A percentile compares a stretch with the other conserved stretches of the same genome.
phyloP scores from a whole-genome alignment of 1,284 basidiomycete genomes.

The Rhodotorula mucilaginosa region DNA sequence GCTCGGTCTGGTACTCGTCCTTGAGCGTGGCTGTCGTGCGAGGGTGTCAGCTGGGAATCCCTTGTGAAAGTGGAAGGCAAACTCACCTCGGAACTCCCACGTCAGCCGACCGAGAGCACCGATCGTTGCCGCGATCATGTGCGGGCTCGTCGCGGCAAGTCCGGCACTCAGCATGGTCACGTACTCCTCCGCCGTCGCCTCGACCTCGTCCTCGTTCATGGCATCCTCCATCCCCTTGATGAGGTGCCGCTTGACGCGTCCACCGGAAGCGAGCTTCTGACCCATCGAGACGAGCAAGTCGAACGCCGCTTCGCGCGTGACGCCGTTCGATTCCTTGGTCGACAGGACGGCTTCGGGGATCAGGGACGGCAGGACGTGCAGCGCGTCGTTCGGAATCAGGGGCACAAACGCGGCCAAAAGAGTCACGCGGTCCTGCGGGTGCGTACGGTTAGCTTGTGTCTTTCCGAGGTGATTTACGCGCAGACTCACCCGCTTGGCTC shows the following conservation, averaged over 20 bases:
- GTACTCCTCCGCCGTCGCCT: conserved; percentile 84
- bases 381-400: conserved; percentile 64
- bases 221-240: conserved; percentile 72
- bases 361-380: conserved; percentile 82
- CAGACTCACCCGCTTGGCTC: conserved; percentile 74
- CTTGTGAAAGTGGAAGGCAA: neutral
- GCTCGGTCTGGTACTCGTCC: conserved; percentile 73
- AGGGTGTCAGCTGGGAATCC: too few relatives aligned
- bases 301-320: conserved; percentile 83
- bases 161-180: conserved; percentile 97
- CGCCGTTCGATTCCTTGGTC: conserved; percentile 96
- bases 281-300: conserved; percentile 90
- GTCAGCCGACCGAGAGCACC: conserved; percentile 89
- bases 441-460: neutral
- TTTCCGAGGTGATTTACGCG: too few relatives aligned
- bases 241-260: conserved; percentile 72
- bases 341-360: conserved; percentile 96
- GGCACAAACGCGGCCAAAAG: conserved; percentile 73
- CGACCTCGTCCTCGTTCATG: conserved; percentile 53
- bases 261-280: conserved; percentile 83
- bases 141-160: conserved; percentile 85
- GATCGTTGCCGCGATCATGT: conserved; percentile 97
- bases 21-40: conserved; percentile 64
- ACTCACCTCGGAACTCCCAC: conserved; percentile 90
- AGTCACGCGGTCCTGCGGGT: conserved; percentile 70